These are phyloP conservation scores for Zychaea mexicana DNA, from an alignment of 371 early-diverging fungal genomes.

Conservation along the genomic window DNA sequence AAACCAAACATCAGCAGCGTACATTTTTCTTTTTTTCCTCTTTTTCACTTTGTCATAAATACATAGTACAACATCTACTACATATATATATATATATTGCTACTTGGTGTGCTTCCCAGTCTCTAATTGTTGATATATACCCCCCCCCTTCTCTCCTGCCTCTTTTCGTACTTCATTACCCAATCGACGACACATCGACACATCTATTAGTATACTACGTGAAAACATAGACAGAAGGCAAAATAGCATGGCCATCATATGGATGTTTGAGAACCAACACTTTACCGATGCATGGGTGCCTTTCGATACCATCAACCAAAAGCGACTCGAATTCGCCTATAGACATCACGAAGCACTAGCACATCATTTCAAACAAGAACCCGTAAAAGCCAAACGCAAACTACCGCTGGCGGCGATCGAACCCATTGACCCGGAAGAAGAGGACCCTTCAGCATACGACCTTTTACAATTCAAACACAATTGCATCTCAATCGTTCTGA, in stretches of 20 bases:
- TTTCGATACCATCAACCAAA: slow-evolving; percentile 38
- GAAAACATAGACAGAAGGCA: too few species aligned
- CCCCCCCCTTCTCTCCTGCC: too few species aligned
- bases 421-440: slow-evolving; percentile 28
- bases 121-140: too few species aligned
- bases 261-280: slow-evolving; percentile 41
- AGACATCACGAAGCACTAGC: slow-evolving; percentile 30
- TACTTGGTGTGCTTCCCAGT: too few species aligned
- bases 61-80: too few species aligned
- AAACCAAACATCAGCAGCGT: too few species aligned
- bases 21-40: too few species aligned
- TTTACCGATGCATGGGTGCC: slow-evolving; percentile 40
- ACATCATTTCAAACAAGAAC: not conserved
- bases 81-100: too few species aligned
- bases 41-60: too few species aligned
- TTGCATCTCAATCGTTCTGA: slow-evolving; percentile 25
- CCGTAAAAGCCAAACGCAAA: not conserved
- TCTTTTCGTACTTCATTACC: too few species aligned
- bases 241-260: slow-evolving; percentile 25
- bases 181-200: too few species aligned
- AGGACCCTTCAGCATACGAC: slow-evolving; percentile 24
- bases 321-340: slow-evolving; percentile 37
- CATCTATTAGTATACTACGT: too few species aligned
- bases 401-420: not conserved
- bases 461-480: slow-evolving; percentile 23